Evolutionary conservation across 768 basidiomycete species (phyloP).

Genomic region (Dacryopinax spathularia): DNA sequence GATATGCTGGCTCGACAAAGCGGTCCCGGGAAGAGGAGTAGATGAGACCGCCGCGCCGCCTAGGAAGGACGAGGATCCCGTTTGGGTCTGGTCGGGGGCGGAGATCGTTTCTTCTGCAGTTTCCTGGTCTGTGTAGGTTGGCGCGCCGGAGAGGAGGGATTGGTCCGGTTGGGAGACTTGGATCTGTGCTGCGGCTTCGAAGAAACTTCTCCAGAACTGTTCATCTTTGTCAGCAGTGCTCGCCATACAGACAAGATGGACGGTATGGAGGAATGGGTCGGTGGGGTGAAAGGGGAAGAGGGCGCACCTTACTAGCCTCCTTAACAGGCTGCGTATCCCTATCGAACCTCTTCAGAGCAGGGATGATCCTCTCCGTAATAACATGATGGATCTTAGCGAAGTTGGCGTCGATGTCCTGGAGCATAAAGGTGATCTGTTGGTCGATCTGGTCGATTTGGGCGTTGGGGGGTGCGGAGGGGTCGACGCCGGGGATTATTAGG

Average conservation of each 20-base stretch:
- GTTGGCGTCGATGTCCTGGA: conserved; percentile 90
- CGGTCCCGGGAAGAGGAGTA: conserved; percentile 24
- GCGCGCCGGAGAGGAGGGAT: conserved; percentile 32
- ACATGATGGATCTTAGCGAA: conserved; percentile 81
- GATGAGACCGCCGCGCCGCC: conserved; percentile 58
- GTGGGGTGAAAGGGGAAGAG: background rate
- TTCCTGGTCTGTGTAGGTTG: conserved; percentile 14
- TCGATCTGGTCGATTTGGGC: conserved; percentile 93
- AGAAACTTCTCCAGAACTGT: conserved; percentile 95
- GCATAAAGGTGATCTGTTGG: conserved; percentile 80
- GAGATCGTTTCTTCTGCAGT: conserved; percentile 18
- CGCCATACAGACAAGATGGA: background rate
- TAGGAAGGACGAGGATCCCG: conserved; percentile 55
- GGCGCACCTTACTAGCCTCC: conserved; percentile 73
- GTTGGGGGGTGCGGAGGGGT: conserved; percentile 48
- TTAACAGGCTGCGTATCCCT: conserved; percentile 74
- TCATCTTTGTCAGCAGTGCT: background rate
- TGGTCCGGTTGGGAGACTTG: conserved; percentile 64
- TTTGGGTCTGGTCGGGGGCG: conserved; percentile 33
- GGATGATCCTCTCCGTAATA: conserved; percentile 64
- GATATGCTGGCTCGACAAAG: conserved; percentile 34
- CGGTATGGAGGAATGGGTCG: background rate
- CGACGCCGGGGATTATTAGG: conserved; percentile 58
- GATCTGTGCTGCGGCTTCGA: conserved; percentile 83
- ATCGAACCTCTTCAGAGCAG: conserved; percentile 80